Evolutionary conservation across 768 basidiomycete species (phyloP).

Genomic region (Dacryopinax primogenitus): DNA sequence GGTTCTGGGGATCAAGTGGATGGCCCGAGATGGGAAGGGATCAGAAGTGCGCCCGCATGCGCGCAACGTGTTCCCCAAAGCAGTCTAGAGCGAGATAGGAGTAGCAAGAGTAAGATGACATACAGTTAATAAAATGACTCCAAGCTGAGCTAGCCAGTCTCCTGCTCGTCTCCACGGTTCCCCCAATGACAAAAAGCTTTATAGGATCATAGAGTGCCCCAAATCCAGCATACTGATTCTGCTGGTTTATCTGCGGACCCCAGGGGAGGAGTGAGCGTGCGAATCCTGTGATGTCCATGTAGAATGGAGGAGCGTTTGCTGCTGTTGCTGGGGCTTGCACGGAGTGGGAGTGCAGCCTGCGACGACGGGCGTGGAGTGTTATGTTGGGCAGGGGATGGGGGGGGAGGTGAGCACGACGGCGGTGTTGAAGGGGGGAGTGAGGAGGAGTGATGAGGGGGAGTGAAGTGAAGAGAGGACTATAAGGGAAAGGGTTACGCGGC

Average conservation of each 20-base stretch:
- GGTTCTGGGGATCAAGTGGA: too few relatives aligned
- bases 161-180: conserved; percentile 75
- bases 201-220: conserved; percentile 1
- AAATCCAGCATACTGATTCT: background rate
- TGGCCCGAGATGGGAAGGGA: too few relatives aligned
- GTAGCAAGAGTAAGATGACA: conserved; percentile 19
- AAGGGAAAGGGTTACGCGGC: background rate
- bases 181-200: conserved; percentile 81
- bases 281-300: conserved; percentile 6
- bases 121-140: conserved; percentile 83
- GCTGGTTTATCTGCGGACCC: background rate
- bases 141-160: conserved; percentile 71
- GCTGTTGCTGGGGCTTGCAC: background rate
- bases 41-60: too few relatives aligned
- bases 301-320: background rate
- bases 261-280: conserved; percentile 5
- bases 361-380: background rate
- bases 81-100: background rate
- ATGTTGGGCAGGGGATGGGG: background rate
- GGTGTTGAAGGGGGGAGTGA: background rate
- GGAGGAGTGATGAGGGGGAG: background rate
- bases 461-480: background rate
- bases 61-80: background rate
- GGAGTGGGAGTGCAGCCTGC: background rate
- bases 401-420: background rate